Evolutionary conservation across 441 rosid species (phyloP).

Genomic region (Bruguiera hainesii): DNA sequence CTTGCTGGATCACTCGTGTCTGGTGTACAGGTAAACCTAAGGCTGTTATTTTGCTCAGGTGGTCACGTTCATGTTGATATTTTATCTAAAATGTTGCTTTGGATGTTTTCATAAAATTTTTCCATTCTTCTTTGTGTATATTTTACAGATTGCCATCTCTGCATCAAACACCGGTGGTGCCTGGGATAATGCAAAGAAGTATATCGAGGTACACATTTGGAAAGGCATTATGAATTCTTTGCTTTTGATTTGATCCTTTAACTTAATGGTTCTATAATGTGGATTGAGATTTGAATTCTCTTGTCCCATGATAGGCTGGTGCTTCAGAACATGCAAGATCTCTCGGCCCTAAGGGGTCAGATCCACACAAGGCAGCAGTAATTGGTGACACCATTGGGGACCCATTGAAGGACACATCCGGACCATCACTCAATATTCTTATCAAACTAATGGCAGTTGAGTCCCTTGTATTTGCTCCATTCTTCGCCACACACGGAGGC

Average conservation of each 20-base stretch:
- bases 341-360: constrained; percentile 65
- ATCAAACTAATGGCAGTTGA: constrained; percentile 76
- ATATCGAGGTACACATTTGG: constrained; percentile 45
- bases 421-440: constrained; percentile 65
- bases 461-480: constrained; percentile 64
- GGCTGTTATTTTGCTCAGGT: background rate
- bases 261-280: background rate
- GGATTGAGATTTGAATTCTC: background rate
- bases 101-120: background rate
- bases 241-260: background rate
- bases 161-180: constrained; percentile 68
- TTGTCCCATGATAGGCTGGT: constrained; percentile 43
- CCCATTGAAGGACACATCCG: constrained; percentile 69
- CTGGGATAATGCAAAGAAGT: constrained; percentile 75
- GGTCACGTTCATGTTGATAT: too few relatives aligned
- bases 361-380: constrained; percentile 62
- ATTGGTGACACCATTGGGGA: constrained; percentile 68
- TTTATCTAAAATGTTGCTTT: background rate
- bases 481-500: constrained; percentile 63
- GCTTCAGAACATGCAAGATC: constrained; percentile 55
- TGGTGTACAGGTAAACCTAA: constrained; percentile 53
- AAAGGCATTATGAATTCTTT: background rate
- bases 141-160: constrained; percentile 50
- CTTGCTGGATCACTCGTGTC: constrained; percentile 72
- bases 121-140: too few relatives aligned